Evolutionary conservation across 345 rosid species (phyloP).

Genomic region (Salix koriyanagi): DNA sequence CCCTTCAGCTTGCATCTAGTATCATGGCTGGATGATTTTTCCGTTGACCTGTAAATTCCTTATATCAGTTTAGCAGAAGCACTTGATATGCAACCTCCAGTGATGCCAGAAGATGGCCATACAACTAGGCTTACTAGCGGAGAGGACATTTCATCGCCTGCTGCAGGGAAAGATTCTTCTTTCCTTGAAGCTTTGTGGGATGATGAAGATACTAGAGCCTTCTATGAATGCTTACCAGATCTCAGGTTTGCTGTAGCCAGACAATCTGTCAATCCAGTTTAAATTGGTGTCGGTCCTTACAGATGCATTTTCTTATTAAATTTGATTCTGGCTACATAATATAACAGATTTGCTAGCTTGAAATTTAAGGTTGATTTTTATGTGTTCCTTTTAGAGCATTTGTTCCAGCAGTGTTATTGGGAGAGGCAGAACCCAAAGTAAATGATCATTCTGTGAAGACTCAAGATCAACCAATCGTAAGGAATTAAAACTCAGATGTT

Average conservation of each 20-base stretch:
- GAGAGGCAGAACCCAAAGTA: conserved; percentile 76
- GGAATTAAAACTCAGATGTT: conserved; percentile 10
- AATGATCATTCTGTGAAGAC: conserved; percentile 68
- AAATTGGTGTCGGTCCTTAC: neutral
- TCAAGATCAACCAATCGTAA: conserved; percentile 70
- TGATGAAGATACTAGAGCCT: conserved; percentile 94
- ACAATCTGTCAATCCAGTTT: neutral
- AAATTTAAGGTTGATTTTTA: neutral
- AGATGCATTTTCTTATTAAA: neutral
- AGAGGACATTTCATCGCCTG: conserved; percentile 70
- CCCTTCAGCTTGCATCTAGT: neutral
- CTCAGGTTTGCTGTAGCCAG: conserved; percentile 62
- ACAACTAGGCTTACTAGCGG: conserved; percentile 86
- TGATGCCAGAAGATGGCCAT: conserved; percentile 96
- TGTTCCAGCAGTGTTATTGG: conserved; percentile 95
- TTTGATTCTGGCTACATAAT: neutral
- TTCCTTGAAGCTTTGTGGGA: conserved; percentile 84
- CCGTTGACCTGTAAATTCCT: neutral
- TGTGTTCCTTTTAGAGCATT: conserved; percentile 68
- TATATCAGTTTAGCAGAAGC: conserved; percentile 83
- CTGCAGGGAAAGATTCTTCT: conserved; percentile 72
- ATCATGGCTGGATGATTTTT: neutral
- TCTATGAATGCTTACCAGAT: conserved; percentile 93
- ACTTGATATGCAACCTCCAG: conserved; percentile 97
- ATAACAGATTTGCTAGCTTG: neutral